These are phyloP conservation scores for Phytophthora syringae DNA, from an alignment of 352 stramenopile genomes.

Conservation along the genomic window DNA sequence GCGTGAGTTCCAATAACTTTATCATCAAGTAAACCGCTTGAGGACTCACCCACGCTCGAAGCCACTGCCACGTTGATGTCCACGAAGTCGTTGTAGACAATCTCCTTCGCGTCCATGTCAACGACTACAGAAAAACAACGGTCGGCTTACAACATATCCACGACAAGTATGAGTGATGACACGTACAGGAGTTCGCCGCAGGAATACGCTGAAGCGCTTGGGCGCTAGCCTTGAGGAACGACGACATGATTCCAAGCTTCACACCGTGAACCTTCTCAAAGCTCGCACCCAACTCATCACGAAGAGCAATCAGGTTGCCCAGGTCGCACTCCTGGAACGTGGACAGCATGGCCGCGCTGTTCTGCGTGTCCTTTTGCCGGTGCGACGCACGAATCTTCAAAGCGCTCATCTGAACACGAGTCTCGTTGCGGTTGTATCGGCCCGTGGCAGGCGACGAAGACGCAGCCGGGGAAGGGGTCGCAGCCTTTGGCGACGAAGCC, in stretches of 20 bases:
- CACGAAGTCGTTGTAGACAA: slow-evolving; percentile 99
- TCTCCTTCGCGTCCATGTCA: slow-evolving; percentile 98
- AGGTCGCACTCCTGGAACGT: slow-evolving; percentile 99
- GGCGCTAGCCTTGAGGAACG: slow-evolving; percentile 97
- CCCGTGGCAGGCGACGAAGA: slow-evolving; percentile 20
- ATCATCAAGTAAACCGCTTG: neutral
- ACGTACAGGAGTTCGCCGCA: slow-evolving; percentile 96
- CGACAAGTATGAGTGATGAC: neutral
- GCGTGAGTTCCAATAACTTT: slow-evolving; percentile 2
- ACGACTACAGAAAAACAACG: slow-evolving; percentile 76
- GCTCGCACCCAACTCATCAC: slow-evolving; percentile 90
- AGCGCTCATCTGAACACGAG: slow-evolving; percentile 94
- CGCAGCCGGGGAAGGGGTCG: slow-evolving; percentile 32
- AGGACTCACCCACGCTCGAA: slow-evolving; percentile 82
- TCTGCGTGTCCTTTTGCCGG: slow-evolving; percentile 98
- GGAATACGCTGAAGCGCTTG: slow-evolving; percentile 93
- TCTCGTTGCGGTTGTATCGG: slow-evolving; percentile 74
- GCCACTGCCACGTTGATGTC: slow-evolving; percentile 99
- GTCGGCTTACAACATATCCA: slow-evolving; percentile 3
- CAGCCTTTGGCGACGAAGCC: slow-evolving; percentile 30
- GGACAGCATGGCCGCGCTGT: slow-evolving; percentile 98
- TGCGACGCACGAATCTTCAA: slow-evolving; percentile 96
- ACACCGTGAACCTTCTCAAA: slow-evolving; percentile 98
- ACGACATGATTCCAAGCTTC: slow-evolving; percentile 99
- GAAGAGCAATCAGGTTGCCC: slow-evolving; percentile 94